Evolutionary conservation across 305 asterid genomes (phyloP).

Genomic region (Petunia hybrid): DNA sequence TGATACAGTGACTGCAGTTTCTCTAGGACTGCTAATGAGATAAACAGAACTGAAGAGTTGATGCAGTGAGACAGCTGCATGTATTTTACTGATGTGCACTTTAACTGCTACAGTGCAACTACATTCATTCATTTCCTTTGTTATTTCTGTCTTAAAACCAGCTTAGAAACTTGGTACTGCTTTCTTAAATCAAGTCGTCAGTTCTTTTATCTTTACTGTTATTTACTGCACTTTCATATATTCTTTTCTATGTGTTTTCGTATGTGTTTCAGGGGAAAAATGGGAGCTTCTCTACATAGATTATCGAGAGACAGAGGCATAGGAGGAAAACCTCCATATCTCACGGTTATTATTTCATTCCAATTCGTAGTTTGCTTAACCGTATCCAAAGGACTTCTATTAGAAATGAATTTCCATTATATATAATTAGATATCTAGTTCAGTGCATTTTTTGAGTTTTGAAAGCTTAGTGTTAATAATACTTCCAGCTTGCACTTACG

Average conservation of each 20-base stretch:
- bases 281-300: slow-evolving; percentile 80
- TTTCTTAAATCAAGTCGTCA: background rate
- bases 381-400: background rate
- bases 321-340: slow-evolving; percentile 79
- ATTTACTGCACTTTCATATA: slow-evolving; percentile 6
- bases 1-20: background rate
- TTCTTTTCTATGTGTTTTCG: background rate
- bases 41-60: background rate
- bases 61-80: slow-evolving; percentile 5
- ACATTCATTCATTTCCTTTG: slow-evolving; percentile 21
- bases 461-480: background rate
- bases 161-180: background rate
- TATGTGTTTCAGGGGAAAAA: slow-evolving; percentile 67
- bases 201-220: background rate
- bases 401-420: slow-evolving; percentile 10
- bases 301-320: slow-evolving; percentile 52
- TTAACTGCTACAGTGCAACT: slow-evolving; percentile 7
- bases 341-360: slow-evolving; percentile 51
- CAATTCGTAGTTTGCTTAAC: background rate
- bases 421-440: background rate
- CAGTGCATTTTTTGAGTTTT: slow-evolving; percentile 5
- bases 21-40: background rate
- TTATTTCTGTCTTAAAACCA: slow-evolving; percentile 13
- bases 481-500: background rate
- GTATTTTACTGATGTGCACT: background rate